Percentiles rank a stretch among this genome's conserved stretches.
Conservation (phyloP, 148 eudicot genomes). For the Rhododendron henanense region DNA sequence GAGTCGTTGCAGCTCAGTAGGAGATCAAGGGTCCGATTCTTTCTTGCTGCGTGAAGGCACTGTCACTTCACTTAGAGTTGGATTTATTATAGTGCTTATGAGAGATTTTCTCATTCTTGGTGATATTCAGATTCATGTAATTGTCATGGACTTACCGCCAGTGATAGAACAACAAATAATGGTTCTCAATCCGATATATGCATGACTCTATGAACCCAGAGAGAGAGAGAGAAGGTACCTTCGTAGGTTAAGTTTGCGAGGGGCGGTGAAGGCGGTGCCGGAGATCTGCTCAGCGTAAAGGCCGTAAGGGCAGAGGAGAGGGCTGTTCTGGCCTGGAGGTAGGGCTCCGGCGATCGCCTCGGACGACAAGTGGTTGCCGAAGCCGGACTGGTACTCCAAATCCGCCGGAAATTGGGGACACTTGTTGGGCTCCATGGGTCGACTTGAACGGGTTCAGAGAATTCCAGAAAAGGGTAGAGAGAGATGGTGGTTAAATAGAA, state of each 20-base stretch:
- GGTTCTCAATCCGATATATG: no score
- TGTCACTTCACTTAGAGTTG: no score
- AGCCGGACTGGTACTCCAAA: conserved; percentile 60
- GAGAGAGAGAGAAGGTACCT: conserved; percentile 33
- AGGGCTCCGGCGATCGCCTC: conserved; percentile 85
- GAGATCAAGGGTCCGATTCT: no score
- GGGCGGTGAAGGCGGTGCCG: conserved; percentile 93
- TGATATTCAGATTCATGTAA: no score
- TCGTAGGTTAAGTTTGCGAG: conserved; percentile 73
- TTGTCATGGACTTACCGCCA: no score
- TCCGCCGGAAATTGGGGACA: conserved; percentile 28
- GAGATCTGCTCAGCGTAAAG: conserved; percentile 97
- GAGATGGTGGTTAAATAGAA: neutral
- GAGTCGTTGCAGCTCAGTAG: no score
- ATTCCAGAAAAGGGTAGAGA: neutral
- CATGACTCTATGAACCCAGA: no score
- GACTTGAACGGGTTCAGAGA: neutral
- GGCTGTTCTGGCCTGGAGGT: conserved; percentile 77
- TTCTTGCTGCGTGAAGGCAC: no score
- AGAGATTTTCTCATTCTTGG: no score
- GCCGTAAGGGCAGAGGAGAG: conserved; percentile 78
- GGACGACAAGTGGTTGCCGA: conserved; percentile 84
- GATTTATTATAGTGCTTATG: no score
- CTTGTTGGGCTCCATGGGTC: conserved; percentile 15
- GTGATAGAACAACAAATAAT: no score